Conservation (phyloP, 371 early-diverging fungal genomes). For the Rhizomucor pusillus region DNA sequence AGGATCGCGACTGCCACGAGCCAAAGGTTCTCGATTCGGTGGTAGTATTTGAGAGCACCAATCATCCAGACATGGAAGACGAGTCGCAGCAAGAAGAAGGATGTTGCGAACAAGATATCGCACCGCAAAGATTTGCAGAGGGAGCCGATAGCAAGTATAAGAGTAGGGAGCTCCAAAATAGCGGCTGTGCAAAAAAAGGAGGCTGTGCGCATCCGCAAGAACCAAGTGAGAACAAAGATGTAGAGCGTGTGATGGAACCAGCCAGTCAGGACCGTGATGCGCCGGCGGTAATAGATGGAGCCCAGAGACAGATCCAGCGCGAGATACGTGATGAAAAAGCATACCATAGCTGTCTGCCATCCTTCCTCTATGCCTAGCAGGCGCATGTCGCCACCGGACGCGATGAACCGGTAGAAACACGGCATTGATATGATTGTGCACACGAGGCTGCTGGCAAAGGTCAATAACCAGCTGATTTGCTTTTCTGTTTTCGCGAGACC, state of each 20-base stretch:
- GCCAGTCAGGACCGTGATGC: slow-evolving; percentile 52
- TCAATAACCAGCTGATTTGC: slow-evolving; percentile 30
- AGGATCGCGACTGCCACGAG: slow-evolving; percentile 20
- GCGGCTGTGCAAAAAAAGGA: slow-evolving; percentile 39
- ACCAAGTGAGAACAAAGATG: slow-evolving; percentile 27
- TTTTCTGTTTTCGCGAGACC: slow-evolving; percentile 25
- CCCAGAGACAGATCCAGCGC: slow-evolving; percentile 50
- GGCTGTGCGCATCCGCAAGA: slow-evolving; percentile 22
- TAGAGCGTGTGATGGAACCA: slow-evolving; percentile 61
- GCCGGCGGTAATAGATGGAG: slow-evolving; percentile 39
- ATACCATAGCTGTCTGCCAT: slow-evolving; percentile 18
- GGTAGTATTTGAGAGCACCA: slow-evolving; percentile 8
- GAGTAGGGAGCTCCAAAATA: slow-evolving; percentile 40
- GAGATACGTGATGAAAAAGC: slow-evolving; percentile 45
- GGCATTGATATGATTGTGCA: slow-evolving; percentile 25
- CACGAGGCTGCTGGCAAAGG: slow-evolving; percentile 25
- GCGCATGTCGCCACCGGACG: slow-evolving; percentile 18
- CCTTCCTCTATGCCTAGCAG: slow-evolving; percentile 14
- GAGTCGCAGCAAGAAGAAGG: slow-evolving; percentile 39
- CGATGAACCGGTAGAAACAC: slow-evolving; percentile 19
- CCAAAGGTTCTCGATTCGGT: slow-evolving; percentile 16
- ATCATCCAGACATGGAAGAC: slow-evolving; percentile 44
- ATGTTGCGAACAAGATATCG: slow-evolving; percentile 40
- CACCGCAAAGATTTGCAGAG: slow-evolving; percentile 25
- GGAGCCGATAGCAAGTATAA: slow-evolving; percentile 40